phyloP scores from a whole-genome alignment of 164 flowering plant genomes.

The Tetrastigma voinierianum region DNA sequence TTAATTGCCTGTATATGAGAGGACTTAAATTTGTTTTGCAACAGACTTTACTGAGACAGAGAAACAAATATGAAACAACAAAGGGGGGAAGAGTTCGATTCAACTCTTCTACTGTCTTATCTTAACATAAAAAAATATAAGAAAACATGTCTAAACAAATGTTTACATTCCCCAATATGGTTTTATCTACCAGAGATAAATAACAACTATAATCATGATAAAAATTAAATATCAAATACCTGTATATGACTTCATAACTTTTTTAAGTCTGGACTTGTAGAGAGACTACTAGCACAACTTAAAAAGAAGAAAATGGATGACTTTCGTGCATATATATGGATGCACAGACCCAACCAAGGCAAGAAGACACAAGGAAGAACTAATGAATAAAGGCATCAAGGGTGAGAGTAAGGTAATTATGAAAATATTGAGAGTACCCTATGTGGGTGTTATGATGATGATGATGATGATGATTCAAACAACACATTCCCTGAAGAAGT shows the following conservation, averaged over 20 bases:
- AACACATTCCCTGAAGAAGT: too few relatives aligned
- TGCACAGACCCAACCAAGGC: too few relatives aligned
- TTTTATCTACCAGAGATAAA: slow-evolving; percentile 9
- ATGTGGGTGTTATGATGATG: too few relatives aligned
- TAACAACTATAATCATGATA: slow-evolving; percentile 4
- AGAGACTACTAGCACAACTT: background rate
- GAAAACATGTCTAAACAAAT: slow-evolving; percentile 3
- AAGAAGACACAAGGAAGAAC: too few relatives aligned
- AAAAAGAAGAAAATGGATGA: too few relatives aligned
- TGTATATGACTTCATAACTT: slow-evolving; percentile 16
- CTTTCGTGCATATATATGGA: too few relatives aligned
- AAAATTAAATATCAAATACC: slow-evolving; percentile 3
- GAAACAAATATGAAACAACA: background rate
- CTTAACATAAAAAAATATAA: background rate
- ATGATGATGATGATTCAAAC: too few relatives aligned
- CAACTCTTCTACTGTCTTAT: slow-evolving; percentile 14
- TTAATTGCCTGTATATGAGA: too few relatives aligned
- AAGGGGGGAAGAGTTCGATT: slow-evolving; percentile 4
- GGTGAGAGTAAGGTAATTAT: background rate
- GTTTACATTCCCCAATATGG: slow-evolving; percentile 15
- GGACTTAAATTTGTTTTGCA: background rate
- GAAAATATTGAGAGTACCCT: background rate
- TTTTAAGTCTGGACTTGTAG: background rate
- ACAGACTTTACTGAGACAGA: too few relatives aligned
- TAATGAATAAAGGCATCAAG: slow-evolving; percentile 21